These are phyloP conservation scores for Haematococcus lacustris DNA, from an alignment of 139 green algal species.

Conservation along the genomic window DNA sequence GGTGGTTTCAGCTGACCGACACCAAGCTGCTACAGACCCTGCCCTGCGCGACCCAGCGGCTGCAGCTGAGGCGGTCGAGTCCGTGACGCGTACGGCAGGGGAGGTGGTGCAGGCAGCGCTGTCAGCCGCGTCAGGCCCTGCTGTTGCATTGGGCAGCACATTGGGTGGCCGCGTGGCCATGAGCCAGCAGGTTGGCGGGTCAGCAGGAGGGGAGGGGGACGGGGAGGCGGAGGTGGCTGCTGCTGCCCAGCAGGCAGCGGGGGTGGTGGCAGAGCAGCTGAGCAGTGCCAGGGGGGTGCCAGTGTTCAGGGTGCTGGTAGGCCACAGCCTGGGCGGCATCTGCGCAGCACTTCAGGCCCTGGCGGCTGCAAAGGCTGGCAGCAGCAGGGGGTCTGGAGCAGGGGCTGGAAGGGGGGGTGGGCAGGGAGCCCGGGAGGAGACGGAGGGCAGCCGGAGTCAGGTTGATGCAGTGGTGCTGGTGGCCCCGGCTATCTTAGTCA, in stretches of 20 bases:
- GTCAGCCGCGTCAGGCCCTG: background rate
- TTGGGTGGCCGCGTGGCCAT: background rate
- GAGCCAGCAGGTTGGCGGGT: background rate
- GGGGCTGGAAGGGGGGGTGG: too few relatives aligned
- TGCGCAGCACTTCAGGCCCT: slow-evolving; percentile 48
- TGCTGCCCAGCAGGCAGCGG: background rate
- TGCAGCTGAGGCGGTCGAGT: background rate
- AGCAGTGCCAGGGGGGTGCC: too few relatives aligned
- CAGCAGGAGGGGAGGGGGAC: slow-evolving; percentile 1
- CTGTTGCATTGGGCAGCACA: background rate
- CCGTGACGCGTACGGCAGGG: background rate
- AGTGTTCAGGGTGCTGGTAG: slow-evolving; percentile 51
- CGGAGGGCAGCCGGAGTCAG: too few relatives aligned
- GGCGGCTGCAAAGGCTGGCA: background rate
- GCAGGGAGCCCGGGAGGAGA: too few relatives aligned
- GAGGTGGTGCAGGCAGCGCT: background rate
- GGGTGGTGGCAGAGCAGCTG: slow-evolving; percentile 2
- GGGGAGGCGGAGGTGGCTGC: slow-evolving; percentile 4
- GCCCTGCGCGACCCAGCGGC: background rate
- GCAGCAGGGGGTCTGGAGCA: too few relatives aligned
- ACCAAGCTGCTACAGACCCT: background rate
- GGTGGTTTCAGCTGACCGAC: too few relatives aligned
- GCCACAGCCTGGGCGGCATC: slow-evolving; percentile 67
- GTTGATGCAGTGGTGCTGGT: slow-evolving; percentile 63
- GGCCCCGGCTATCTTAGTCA: slow-evolving; percentile 67